A percentile compares a stretch with the other conserved stretches of the same genome.
phyloP scores from a whole-genome alignment of 2,329 filamentous ascomycete genomes.

The Phialophora verrucosa region DNA sequence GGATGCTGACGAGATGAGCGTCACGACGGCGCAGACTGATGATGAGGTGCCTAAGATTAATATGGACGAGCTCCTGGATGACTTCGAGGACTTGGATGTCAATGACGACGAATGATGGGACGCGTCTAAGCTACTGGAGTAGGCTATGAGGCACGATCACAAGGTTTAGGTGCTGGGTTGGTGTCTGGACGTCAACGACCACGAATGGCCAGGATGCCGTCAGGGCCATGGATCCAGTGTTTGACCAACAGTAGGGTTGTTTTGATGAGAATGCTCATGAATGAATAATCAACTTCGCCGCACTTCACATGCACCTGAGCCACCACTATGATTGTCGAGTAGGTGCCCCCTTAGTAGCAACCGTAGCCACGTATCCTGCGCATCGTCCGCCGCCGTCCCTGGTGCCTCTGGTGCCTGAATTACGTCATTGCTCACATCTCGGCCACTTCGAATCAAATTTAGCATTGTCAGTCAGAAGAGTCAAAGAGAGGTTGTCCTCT shows the following conservation, averaged over 20 bases:
- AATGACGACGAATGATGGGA: slow-evolving; percentile 54
- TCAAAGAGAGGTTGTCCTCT: not conserved
- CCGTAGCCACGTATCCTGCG: no score
- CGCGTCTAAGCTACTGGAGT: not conserved
- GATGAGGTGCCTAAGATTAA: slow-evolving; percentile 72
- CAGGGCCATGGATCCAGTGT: not conserved
- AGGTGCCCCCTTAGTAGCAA: not conserved
- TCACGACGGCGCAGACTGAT: slow-evolving; percentile 64
- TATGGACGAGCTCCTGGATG: slow-evolving; percentile 84
- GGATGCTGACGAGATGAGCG: slow-evolving; percentile 52
- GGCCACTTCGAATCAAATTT: not conserved
- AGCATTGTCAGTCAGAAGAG: not conserved
- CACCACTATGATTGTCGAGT: not conserved
- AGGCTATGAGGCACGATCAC: not conserved
- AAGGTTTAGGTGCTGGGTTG: not conserved
- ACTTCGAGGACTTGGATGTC: slow-evolving; percentile 87
- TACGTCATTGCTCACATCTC: not conserved
- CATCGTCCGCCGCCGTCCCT: no score
- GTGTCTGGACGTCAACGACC: not conserved
- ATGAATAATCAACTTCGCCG: not conserved
- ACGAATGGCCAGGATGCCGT: not conserved
- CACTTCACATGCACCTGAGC: not conserved
- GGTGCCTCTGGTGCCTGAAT: no score
- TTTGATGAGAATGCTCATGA: not conserved
- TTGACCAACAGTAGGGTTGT: not conserved